Evolutionary conservation across 352 stramenopile species (phyloP).

Genomic region (Thalassiosira exigua): DNA sequence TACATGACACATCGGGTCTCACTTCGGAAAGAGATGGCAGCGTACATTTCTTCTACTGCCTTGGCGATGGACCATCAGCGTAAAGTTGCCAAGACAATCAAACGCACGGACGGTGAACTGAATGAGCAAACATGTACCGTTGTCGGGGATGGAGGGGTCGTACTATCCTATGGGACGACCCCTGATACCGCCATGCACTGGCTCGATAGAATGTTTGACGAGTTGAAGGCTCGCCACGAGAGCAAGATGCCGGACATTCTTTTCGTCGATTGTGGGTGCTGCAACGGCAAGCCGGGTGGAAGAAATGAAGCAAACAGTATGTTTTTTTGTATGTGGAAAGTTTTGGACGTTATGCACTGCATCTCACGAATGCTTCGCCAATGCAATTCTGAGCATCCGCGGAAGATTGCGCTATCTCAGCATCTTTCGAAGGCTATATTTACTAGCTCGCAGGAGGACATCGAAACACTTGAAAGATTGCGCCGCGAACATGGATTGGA

Average conservation of each 20-base stretch:
- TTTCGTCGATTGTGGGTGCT: constrained; percentile 1
- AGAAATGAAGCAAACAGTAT: not conserved
- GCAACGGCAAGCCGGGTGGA: constrained; percentile 4
- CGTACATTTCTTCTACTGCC: not conserved
- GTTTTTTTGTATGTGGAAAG: not conserved
- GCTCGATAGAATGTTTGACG: not conserved
- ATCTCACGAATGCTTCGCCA: not conserved
- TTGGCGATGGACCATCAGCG: constrained; percentile 5
- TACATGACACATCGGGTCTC: constrained; percentile 1
- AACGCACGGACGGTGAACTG: not conserved
- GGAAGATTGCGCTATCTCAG: not conserved
- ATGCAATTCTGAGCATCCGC: not conserved
- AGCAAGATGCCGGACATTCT: not conserved
- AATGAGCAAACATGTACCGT: constrained; percentile 1
- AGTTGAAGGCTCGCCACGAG: not conserved
- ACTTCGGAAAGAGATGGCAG: not conserved
- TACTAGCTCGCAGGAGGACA: not conserved
- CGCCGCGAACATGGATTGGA: not conserved
- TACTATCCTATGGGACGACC: not conserved
- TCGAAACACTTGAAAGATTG: not conserved
- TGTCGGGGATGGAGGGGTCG: not conserved
- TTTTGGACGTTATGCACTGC: not conserved
- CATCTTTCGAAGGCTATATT: not conserved
- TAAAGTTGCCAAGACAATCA: not conserved
- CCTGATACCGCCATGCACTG: not conserved